phyloP scores from a whole-genome alignment of 192 early-diverging fungal species.

The Backusella tuberculispora region DNA sequence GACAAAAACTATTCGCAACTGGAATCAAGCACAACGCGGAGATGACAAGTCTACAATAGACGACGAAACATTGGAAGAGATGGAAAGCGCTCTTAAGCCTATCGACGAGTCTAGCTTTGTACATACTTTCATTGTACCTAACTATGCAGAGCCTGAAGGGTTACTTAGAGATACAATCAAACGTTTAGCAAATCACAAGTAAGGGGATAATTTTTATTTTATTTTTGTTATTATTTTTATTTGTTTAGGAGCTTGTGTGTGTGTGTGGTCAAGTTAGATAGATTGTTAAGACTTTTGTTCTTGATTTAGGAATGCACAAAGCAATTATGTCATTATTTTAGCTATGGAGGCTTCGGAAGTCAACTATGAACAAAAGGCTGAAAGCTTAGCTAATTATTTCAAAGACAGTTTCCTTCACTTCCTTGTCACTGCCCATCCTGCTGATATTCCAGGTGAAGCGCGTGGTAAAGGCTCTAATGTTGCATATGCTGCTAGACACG shows the following conservation, averaged over 20 bases:
- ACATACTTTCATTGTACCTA: constrained; percentile 75
- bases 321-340: constrained; percentile 63
- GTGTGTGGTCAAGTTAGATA: constrained; percentile 15
- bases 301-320: constrained; percentile 46
- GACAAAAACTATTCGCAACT: constrained; percentile 45
- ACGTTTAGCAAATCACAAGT: constrained; percentile 70
- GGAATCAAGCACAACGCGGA: constrained; percentile 35
- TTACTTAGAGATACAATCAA: constrained; percentile 73
- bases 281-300: neutral
- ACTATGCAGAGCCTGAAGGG: constrained; percentile 72
- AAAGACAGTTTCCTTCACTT: constrained; percentile 68
- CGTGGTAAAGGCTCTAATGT: constrained; percentile 78
- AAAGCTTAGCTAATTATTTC: constrained; percentile 57
- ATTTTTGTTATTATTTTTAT: constrained; percentile 2
- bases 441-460: constrained; percentile 69
- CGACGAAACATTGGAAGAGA: constrained; percentile 4
- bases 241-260: constrained; percentile 6
- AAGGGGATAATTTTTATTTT: constrained; percentile 32
- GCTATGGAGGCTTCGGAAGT: constrained; percentile 78
- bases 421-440: constrained; percentile 71
- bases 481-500: constrained; percentile 59
- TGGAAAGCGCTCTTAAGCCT: constrained; percentile 19
- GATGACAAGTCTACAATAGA: constrained; percentile 25
- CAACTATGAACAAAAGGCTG: constrained; percentile 60
- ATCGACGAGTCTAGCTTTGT: constrained; percentile 45